phyloP scores from a whole-genome alignment of 23 red algal species.

The Gracilaria caudata region DNA sequence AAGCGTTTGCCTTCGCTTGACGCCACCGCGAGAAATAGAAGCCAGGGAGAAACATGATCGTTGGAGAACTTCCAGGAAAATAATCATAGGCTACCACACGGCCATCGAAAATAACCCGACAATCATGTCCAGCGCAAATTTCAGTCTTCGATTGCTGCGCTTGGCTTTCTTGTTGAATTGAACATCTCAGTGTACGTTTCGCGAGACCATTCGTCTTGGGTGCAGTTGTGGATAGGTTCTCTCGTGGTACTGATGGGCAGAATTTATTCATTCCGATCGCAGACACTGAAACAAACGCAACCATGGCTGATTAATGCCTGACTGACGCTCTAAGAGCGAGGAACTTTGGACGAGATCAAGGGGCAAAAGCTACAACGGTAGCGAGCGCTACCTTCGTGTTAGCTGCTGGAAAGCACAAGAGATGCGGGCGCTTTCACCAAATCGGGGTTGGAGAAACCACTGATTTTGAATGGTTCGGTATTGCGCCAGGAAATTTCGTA shows the following conservation, averaged over 20 bases:
- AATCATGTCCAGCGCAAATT: slow-evolving; percentile 9
- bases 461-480: no score
- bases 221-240: neutral
- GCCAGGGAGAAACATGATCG: slow-evolving; percentile 89
- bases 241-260: neutral
- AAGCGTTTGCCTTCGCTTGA: slow-evolving; percentile 81
- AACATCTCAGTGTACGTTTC: neutral
- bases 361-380: no score
- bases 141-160: neutral
- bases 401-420: no score
- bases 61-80: slow-evolving; percentile 72
- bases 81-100: slow-evolving; percentile 75
- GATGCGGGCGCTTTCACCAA: no score
- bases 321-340: neutral
- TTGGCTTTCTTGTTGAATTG: slow-evolving; percentile 11
- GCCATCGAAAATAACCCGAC: slow-evolving; percentile 58
- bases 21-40: slow-evolving; percentile 78
- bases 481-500: no score
- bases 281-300: slow-evolving; percentile 8
- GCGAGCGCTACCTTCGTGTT: no score
- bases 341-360: neutral
- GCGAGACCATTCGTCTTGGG: no score
- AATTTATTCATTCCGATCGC: neutral
- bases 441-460: no score
- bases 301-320: neutral